Percentiles rank a stretch among this genome's conserved stretches.
These are phyloP conservation scores for Volvariella surrecta DNA, from an alignment of 1,284 basidiomycete genomes.

Conservation along the genomic window DNA sequence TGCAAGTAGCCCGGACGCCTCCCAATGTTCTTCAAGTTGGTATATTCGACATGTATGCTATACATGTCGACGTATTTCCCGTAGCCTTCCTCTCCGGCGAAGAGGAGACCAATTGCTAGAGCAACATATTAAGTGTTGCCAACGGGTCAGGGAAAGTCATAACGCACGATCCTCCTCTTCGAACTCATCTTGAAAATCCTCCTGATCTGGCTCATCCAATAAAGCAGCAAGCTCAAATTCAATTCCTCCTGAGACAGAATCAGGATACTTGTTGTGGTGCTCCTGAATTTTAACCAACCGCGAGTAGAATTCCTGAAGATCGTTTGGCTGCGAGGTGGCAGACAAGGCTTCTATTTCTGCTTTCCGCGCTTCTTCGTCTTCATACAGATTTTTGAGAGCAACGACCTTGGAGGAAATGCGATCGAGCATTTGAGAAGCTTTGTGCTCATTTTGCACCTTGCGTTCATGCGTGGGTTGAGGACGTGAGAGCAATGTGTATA, in stretches of 20 bases:
- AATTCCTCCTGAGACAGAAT: constrained; percentile 72
- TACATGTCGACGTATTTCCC: constrained; percentile 95
- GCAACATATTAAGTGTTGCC: constrained; percentile 11
- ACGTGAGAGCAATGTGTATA: constrained; percentile 65
- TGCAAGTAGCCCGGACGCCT: constrained; percentile 83
- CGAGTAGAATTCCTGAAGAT: constrained; percentile 90
- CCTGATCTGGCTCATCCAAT: constrained; percentile 64
- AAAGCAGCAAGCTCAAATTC: constrained; percentile 77
- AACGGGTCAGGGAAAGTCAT: constrained; percentile 5
- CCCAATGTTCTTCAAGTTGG: constrained; percentile 80
- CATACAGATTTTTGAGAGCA: constrained; percentile 62
- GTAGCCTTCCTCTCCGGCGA: constrained; percentile 93
- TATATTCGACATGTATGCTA: constrained; percentile 80
- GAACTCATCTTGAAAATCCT: constrained; percentile 62
- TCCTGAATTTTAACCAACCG: constrained; percentile 93
- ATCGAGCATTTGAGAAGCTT: constrained; percentile 79
- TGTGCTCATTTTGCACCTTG: constrained; percentile 77
- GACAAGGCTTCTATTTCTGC: constrained; percentile 56
- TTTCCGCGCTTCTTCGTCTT: constrained; percentile 62
- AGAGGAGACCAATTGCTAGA: constrained; percentile 78
- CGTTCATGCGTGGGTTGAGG: constrained; percentile 52
- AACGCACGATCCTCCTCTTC: constrained; percentile 76
- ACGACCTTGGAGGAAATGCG: constrained; percentile 67
- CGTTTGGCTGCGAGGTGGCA: constrained; percentile 49
- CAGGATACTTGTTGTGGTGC: constrained; percentile 93